phyloP scores from a whole-genome alignment of 768 basidiomycete species.

The Coprinopsis cinerea region DNA sequence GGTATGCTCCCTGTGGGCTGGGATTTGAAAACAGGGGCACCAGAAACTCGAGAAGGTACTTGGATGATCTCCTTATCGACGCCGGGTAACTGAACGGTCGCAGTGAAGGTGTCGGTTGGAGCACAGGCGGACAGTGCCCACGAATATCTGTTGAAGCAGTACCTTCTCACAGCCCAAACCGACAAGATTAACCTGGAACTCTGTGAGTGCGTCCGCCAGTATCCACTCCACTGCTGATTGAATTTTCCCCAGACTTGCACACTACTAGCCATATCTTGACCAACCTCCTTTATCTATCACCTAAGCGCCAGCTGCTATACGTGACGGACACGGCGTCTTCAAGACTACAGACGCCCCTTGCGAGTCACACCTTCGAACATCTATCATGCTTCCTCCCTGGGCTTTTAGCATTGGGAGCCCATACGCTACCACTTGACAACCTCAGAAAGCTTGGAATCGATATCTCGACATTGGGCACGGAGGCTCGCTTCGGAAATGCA shows the following conservation, averaged over 20 bases:
- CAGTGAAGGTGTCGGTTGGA: slow-evolving; percentile 53
- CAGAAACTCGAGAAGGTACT: slow-evolving; percentile 36
- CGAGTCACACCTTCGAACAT: slow-evolving; percentile 60
- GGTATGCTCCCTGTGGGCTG: slow-evolving; percentile 64
- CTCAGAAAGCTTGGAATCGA: slow-evolving; percentile 44
- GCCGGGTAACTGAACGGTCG: background rate
- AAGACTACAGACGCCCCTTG: slow-evolving; percentile 21
- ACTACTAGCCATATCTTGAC: slow-evolving; percentile 57
- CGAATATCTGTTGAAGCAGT: slow-evolving; percentile 74
- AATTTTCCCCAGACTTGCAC: slow-evolving; percentile 42
- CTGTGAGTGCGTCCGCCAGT: slow-evolving; percentile 39
- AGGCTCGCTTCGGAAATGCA: slow-evolving; percentile 28
- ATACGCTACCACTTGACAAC: slow-evolving; percentile 52
- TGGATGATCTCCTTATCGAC: slow-evolving; percentile 5
- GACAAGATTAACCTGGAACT: slow-evolving; percentile 57
- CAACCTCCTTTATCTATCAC: slow-evolving; percentile 60
- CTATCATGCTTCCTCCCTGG: slow-evolving; percentile 77
- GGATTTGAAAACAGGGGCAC: slow-evolving; percentile 43
- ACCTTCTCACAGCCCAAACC: slow-evolving; percentile 56
- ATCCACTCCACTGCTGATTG: background rate
- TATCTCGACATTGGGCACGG: slow-evolving; percentile 34
- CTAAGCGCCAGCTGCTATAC: slow-evolving; percentile 59
- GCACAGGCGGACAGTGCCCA: slow-evolving; percentile 68
- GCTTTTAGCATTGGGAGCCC: slow-evolving; percentile 63
- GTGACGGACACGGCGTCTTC: slow-evolving; percentile 46